phyloP scores from a whole-genome alignment of 2,329 filamentous ascomycete genomes.

The Thielaviopsis musarum region DNA sequence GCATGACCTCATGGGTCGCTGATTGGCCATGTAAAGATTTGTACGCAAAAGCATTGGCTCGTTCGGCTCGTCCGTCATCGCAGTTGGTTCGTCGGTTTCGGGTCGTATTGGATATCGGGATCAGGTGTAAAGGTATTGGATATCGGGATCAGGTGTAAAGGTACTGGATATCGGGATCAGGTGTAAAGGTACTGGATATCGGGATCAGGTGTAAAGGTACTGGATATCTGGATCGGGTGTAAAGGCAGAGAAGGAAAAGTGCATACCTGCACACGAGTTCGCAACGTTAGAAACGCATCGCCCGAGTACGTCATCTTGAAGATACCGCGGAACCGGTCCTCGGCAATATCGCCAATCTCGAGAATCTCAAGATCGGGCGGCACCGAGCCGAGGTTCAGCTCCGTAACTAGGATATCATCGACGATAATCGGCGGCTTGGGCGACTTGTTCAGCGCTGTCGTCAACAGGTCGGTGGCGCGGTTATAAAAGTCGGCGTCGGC shows the following conservation, averaged over 20 bases:
- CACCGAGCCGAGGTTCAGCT: slow-evolving; percentile 88
- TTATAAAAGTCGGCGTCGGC: slow-evolving; percentile 84
- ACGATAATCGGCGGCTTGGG: slow-evolving; percentile 98
- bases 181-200: not conserved
- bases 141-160: too few species aligned
- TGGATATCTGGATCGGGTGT: not conserved
- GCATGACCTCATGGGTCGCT: not conserved
- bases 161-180: not conserved
- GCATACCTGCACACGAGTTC: slow-evolving; percentile 79
- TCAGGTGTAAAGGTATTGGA: too few species aligned
- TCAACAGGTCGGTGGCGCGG: slow-evolving; percentile 84
- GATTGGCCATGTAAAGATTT: not conserved
- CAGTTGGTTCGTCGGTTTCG: not conserved
- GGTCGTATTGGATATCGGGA: not conserved
- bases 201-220: not conserved
- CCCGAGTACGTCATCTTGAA: slow-evolving; percentile 99
- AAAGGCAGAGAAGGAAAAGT: not conserved
- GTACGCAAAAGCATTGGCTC: not conserved
- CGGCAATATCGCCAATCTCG: slow-evolving; percentile 92
- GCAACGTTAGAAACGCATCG: slow-evolving; percentile 86
- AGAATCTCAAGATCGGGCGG: slow-evolving; percentile 92
- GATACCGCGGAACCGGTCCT: slow-evolving; percentile 92
- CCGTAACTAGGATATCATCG: slow-evolving; percentile 96
- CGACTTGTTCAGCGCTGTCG: slow-evolving; percentile 88
- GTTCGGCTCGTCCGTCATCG: not conserved